Base-by-base conservation (phyloP, 768 basidiomycete genomes). In the Tylopilus felleus region DNA sequence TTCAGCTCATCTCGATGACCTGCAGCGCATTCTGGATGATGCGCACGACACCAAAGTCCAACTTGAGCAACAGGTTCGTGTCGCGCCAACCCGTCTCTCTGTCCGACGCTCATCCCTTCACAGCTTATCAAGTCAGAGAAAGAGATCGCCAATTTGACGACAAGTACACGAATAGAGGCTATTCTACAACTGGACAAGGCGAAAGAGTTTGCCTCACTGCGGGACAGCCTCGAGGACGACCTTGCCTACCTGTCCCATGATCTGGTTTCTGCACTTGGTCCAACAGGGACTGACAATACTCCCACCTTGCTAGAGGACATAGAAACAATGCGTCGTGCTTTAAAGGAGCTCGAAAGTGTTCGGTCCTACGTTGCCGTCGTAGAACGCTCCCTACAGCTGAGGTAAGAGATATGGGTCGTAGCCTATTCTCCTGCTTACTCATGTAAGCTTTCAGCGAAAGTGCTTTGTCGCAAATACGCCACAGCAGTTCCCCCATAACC, bases 271-370 rank as follows among this genome's bases (percentile, higher is more conserved):
- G 74, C 80, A 3, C 59, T 81, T 27, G 60, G 60, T 43, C 68
- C 62, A 23, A 73, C 75, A 12, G 78, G 76, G 14, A 76, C 74
- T 41, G 75, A 78, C 10, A 71, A 67, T n/a, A 60, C 71, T 40
- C 75, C 85, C 4, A 91, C 86, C 0, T 72, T 98, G 5, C 75
- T 96, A 10, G 88, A 93, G 68, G 87, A 90, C 42, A 76, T 98
- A 55, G 90, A 96, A 65, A 80, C 77, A 0, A 71, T 95, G 58
- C 91, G 95, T 63, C 76, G 84, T 43, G 83, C 81, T 63, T 63
- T 96, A 61, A 85, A 83, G 66, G 86, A 93, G 63, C 76, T 97
- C 36, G 79, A 90, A 61, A 81, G 80, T 55, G 83, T 93, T 21
- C 83, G 83, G 62, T 77, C 78, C 23, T 97, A 96, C 70, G 84